Conservation (phyloP, 1,139 yeast species). For the Suhomyces taliae region DNA sequence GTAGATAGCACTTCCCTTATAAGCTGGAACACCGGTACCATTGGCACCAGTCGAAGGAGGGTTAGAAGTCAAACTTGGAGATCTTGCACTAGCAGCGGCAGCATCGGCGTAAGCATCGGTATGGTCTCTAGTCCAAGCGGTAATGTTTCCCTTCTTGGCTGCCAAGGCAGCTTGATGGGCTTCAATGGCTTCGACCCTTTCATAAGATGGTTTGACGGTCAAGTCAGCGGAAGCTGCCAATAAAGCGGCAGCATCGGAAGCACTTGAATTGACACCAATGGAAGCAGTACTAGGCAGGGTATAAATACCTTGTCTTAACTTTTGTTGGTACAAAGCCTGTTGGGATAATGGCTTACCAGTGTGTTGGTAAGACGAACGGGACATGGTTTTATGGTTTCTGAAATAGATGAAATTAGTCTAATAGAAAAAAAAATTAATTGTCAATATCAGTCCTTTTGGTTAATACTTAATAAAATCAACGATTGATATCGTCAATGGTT, state of each 20-base stretch:
- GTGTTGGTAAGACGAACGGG: constrained; percentile 59
- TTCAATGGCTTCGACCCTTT: constrained; percentile 58
- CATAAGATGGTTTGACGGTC: constrained; percentile 60
- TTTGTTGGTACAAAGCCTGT: constrained; percentile 77
- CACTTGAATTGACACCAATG: constrained; percentile 69
- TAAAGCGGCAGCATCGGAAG: constrained; percentile 76
- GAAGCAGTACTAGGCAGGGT: constrained; percentile 66
- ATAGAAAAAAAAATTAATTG: no score
- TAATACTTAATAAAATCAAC: no score
- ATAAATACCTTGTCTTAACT: constrained; percentile 72
- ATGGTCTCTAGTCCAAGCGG: constrained; percentile 46
- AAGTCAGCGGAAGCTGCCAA: constrained; percentile 68
- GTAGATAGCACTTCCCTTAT: constrained; percentile 38
- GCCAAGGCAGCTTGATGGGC: constrained; percentile 67
- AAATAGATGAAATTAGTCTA: no score
- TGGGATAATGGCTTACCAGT: constrained; percentile 69
- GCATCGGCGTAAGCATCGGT: constrained; percentile 50
- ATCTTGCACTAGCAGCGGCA: constrained; percentile 28
- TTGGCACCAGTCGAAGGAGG: constrained; percentile 15
- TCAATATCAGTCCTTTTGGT: no score
- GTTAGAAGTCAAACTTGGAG: constrained; percentile 10
- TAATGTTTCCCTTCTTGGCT: constrained; percentile 44
- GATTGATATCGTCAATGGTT: neutral
- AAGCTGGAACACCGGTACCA: constrained; percentile 41
- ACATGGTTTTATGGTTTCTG: constrained; percentile 20